A percentile compares a stretch with the other conserved stretches of the same genome.
Evolutionary conservation across 2,329 filamentous ascomycete genomes (phyloP).

Genomic region (Colletotrichum zoysiae): DNA sequence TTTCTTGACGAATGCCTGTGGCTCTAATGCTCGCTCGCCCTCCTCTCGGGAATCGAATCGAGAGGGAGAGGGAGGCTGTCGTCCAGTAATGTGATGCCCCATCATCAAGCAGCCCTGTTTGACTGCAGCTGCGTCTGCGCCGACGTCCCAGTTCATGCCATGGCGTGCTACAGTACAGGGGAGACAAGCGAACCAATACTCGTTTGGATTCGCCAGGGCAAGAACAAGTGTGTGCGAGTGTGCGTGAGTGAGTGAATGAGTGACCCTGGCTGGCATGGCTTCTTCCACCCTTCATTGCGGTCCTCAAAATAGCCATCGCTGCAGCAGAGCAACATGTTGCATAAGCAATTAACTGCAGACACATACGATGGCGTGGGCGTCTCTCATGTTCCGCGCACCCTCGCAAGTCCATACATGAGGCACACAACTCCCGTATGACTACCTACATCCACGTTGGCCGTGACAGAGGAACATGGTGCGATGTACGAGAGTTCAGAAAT

Average conservation of each 20-base stretch:
- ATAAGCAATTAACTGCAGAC: no score
- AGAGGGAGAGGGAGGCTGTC: constrained; percentile 3
- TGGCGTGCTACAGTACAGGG: constrained; percentile 30
- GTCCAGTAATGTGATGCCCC: constrained; percentile 58
- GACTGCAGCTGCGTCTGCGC: constrained; percentile 31
- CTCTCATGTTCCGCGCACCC: neutral
- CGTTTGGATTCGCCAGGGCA: neutral
- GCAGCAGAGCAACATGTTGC: neutral
- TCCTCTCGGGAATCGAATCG: neutral
- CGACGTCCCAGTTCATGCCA: constrained; percentile 31
- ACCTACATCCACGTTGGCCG: neutral
- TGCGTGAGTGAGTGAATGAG: no score
- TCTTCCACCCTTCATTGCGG: constrained; percentile 14
- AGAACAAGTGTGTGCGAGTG: neutral
- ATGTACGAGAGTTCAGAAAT: neutral
- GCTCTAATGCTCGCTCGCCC: constrained; percentile 6
- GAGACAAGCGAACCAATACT: neutral
- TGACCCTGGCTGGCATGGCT: neutral
- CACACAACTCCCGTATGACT: neutral
- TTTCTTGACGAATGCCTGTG: neutral
- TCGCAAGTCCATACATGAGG: neutral
- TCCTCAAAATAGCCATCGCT: neutral
- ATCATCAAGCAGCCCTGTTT: constrained; percentile 52
- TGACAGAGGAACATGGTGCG: neutral
- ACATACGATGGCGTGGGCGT: neutral